phyloP scores from a whole-genome alignment of 331 rosid species.

The Telfairia occidentalis region DNA sequence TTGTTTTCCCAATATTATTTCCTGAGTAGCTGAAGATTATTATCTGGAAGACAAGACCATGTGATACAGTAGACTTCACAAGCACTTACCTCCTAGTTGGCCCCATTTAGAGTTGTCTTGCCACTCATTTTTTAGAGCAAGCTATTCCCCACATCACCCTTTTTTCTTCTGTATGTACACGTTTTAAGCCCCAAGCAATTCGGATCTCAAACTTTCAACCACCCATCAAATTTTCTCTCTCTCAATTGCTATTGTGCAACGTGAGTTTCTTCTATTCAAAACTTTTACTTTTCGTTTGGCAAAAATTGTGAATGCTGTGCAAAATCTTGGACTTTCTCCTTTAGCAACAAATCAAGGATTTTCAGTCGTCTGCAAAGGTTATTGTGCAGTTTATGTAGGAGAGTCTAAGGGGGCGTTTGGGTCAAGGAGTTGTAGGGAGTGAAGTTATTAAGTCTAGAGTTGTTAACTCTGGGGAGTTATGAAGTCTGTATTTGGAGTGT shows the following conservation, averaged over 20 bases:
- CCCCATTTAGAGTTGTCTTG: neutral
- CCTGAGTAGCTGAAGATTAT: neutral
- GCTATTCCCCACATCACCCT: neutral
- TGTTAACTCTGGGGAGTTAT: no score
- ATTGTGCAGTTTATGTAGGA: constrained; percentile 23
- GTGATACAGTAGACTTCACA: constrained; percentile 5
- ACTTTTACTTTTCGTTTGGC: constrained; percentile 1
- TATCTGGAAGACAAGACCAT: constrained; percentile 13
- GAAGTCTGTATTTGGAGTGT: no score
- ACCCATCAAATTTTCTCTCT: constrained; percentile 6
- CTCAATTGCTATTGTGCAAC: constrained; percentile 2
- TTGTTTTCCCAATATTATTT: neutral
- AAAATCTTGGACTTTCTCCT: constrained; percentile 9
- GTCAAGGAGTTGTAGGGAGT: no score
- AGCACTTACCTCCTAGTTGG: neutral
- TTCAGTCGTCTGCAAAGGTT: constrained; percentile 15
- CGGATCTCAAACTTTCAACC: neutral
- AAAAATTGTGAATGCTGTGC: constrained; percentile 3
- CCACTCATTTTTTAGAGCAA: constrained; percentile 3
- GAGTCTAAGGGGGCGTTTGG: no score
- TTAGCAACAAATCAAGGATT: neutral
- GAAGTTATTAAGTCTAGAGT: no score
- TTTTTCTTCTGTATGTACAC: neutral
- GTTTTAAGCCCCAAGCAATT: neutral
- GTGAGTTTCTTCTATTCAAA: neutral